Evolutionary conservation across 2,329 filamentous ascomycete species (phyloP).

Genomic region (Fusarium goolgardi): DNA sequence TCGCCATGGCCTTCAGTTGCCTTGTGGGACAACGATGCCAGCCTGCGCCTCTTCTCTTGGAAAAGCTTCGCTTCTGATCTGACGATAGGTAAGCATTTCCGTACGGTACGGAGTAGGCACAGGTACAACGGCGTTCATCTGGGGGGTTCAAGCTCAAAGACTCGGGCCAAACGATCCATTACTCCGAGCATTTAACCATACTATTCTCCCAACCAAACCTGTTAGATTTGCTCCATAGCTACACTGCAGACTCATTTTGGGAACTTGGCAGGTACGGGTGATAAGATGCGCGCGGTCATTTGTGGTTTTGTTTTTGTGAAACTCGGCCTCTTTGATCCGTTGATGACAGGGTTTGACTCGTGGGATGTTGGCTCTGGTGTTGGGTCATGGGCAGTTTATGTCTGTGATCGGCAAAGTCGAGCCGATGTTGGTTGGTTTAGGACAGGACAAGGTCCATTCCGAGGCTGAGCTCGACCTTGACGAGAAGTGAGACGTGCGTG

Average conservation of each 20-base stretch:
- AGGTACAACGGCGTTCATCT: background rate
- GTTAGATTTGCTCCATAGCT: background rate
- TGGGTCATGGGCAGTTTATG: constrained; percentile 6
- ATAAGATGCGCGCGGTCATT: background rate
- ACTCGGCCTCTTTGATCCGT: constrained; percentile 17
- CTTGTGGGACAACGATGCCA: constrained; percentile 21
- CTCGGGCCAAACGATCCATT: background rate
- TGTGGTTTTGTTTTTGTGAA: constrained; percentile 2
- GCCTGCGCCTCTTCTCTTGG: constrained; percentile 2
- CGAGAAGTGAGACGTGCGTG: constrained; percentile 15
- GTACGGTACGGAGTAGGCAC: constrained; percentile 5
- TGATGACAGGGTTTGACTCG: constrained; percentile 15
- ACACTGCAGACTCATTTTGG: background rate
- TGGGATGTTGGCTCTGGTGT: constrained; percentile 1
- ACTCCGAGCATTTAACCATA: background rate
- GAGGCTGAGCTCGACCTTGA: constrained; percentile 28
- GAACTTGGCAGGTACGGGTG: constrained; percentile 27
- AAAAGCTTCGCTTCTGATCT: constrained; percentile 23
- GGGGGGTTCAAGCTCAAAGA: background rate
- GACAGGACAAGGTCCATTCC: constrained; percentile 17
- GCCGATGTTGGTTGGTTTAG: constrained; percentile 22
- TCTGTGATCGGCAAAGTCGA: constrained; percentile 25
- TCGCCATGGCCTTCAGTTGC: constrained; percentile 18
- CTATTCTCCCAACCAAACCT: background rate
- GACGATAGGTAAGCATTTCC: constrained; percentile 2